Conservation (phyloP, 495 filamentous ascomycete species). For the Penicillium verhagenii region DNA sequence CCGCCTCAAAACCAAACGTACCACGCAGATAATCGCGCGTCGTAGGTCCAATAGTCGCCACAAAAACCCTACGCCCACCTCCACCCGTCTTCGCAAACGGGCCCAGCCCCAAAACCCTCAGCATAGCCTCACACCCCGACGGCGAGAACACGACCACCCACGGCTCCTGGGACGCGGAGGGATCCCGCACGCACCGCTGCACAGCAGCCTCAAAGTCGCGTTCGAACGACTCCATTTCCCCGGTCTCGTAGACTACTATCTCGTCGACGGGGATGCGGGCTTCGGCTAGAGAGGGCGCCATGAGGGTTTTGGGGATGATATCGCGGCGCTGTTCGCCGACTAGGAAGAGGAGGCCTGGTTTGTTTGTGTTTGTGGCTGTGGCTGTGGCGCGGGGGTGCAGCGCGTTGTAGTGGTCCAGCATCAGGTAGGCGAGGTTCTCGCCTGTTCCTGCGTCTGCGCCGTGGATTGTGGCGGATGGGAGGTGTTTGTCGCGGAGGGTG, state of each 20-base stretch:
- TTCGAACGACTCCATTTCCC: conserved; percentile 72
- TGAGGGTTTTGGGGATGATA: conserved; percentile 79
- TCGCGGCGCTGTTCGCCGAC: conserved; percentile 85
- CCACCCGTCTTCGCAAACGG: conserved; percentile 11
- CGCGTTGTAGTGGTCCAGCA: conserved; percentile 67
- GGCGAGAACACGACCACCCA: conserved; percentile 97
- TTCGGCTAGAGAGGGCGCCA: conserved; percentile 40
- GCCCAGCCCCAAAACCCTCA: conserved; percentile 55
- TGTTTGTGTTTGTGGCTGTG: conserved; percentile 34
- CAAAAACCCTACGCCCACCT: conserved; percentile 42
- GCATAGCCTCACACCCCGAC: conserved; percentile 79
- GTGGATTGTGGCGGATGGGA: conserved; percentile 54
- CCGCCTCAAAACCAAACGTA: conserved; percentile 67
- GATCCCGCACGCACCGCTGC: conserved; percentile 8
- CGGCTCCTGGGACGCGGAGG: too few relatives aligned
- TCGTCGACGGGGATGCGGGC: conserved; percentile 67
- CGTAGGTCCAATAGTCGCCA: conserved; percentile 93
- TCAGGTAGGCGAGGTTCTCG: conserved; percentile 70
- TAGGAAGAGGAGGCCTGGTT: conserved; percentile 75
- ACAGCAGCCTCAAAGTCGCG: conserved; percentile 53
- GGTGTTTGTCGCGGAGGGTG: conserved; percentile 47
- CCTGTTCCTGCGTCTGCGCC: conserved; percentile 83
- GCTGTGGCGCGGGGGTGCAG: conserved; percentile 13
- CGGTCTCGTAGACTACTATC: conserved; percentile 80
- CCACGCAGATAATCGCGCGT: conserved; percentile 71